Evolutionary conservation across 192 early-diverging fungal species (phyloP), one percentile per base, ranked within the genome.

Genomic region (Haplosporangium gracile): DNA sequence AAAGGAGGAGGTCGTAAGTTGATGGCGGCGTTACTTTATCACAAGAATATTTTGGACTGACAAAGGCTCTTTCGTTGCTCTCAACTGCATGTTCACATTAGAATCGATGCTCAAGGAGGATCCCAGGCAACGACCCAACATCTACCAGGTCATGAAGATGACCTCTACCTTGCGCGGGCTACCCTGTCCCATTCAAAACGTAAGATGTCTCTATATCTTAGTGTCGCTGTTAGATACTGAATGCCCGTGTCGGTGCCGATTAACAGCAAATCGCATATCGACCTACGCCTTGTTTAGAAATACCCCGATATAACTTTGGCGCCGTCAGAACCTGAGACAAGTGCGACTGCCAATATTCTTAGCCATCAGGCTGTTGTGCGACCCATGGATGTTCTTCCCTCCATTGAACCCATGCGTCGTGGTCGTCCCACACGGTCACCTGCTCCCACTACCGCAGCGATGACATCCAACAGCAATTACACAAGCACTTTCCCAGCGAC

Each of bases 351-450:
- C 70, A 77, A 82, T 39, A 75, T 73, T 72, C 75, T 80, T 49
- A 89, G 83, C 47, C 78, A 89, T 72, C 80, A 78, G 32, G 71
- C 74, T n/a, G 38, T 83, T 68, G 65, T 77, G 45, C 85, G 51
- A 87, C 78, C 88, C 42, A 60, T 88, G 78, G 76, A 88, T 77
- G 79, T 86, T 77, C n/a, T 92, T 81, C 90, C 89, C 75, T 83
- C 82, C 32, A 92, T 95, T 75, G 90, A 91, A 45, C 97, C 97
- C 0, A 99, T 99, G 98, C 93, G 98, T 5, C 93, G 98, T 49
- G 98, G 98, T 45, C 91, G 98, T 9, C 97, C 97, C n/a, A 89
- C 91, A 15, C 92, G 89, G 26, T 57, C 78, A 68, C 83, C 74
- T 24, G 72, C 70, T 13, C 60, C 51, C 13, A 42, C 36, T 9